phyloP scores from a whole-genome alignment of 768 basidiomycete species.

The Tylopilus sp. region DNA sequence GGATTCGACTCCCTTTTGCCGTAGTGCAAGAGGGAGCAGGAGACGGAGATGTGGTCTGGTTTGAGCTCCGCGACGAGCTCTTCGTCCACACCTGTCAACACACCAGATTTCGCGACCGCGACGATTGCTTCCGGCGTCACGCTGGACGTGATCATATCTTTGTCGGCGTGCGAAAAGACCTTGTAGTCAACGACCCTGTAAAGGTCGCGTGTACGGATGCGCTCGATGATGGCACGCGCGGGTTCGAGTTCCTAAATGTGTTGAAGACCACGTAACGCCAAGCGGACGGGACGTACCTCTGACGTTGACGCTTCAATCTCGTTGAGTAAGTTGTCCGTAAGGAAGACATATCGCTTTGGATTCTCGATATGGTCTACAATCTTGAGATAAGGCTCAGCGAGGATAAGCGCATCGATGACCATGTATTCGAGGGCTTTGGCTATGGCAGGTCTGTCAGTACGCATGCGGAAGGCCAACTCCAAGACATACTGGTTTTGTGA shows the following conservation, averaged over 20 bases:
- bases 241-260: conserved; percentile 50
- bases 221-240: conserved; percentile 58
- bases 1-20: conserved; percentile 74
- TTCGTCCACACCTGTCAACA: conserved; percentile 23
- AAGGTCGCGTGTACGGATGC: conserved; percentile 60
- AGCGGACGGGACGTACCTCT: conserved; percentile 5
- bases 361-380: conserved; percentile 55
- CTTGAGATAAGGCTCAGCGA: conserved; percentile 61
- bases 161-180: conserved; percentile 37
- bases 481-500: conserved; percentile 56
- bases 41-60: conserved; percentile 58
- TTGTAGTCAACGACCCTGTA: conserved; percentile 72
- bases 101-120: conserved; percentile 34
- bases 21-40: conserved; percentile 65
- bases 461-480: no score
- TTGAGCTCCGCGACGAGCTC: conserved; percentile 35
- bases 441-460: conserved; percentile 18
- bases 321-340: conserved; percentile 67
- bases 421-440: conserved; percentile 81
- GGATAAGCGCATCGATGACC: conserved; percentile 75
- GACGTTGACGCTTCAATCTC: conserved; percentile 53
- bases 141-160: conserved; percentile 19
- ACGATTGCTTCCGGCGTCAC: conserved; percentile 45
- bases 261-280: no score
- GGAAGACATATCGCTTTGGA: conserved; percentile 55